Percentiles rank a stretch among this genome's conserved stretches.
Evolutionary conservation across 208 protist species (phyloP).

Genomic region (Sergeia podlipaevii): DNA sequence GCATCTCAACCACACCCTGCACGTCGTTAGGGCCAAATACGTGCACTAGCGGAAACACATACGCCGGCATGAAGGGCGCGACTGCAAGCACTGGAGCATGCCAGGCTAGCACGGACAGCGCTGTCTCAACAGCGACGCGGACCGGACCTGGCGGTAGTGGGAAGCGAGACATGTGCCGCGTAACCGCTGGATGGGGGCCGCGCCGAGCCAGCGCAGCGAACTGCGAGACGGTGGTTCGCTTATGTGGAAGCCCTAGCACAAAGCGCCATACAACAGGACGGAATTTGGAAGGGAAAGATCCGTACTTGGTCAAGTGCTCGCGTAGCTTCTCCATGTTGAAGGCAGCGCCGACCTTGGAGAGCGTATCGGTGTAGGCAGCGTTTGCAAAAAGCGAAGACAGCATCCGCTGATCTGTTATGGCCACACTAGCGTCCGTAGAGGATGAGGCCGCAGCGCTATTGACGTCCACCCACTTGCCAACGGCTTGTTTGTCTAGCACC

Average conservation of each 20-base stretch:
- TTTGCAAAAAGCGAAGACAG: neutral
- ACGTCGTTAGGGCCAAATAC: conserved; percentile 52
- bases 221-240: conserved; percentile 39
- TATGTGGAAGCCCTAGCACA: conserved; percentile 52
- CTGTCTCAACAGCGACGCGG: conserved; percentile 36
- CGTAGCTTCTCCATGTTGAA: conserved; percentile 74
- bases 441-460: too few species aligned
- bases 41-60: conserved; percentile 73
- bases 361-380: conserved; percentile 19
- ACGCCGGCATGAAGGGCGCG: conserved; percentile 63
- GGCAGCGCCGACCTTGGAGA: conserved; percentile 20
- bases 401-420: conserved; percentile 4
- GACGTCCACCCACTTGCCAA: conserved; percentile 16
- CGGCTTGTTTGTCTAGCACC: conserved; percentile 10
- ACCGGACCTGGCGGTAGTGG: conserved; percentile 28
- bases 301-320: conserved; percentile 50
- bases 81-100: conserved; percentile 64
- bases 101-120: conserved; percentile 67
- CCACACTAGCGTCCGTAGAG: too few species aligned
- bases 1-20: conserved; percentile 65
- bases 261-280: conserved; percentile 81
- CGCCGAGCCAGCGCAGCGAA: conserved; percentile 63
- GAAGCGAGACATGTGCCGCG: conserved; percentile 56
- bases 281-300: conserved; percentile 65
- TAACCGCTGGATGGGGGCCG: conserved; percentile 42